phyloP scores from a whole-genome alignment of 306 rosid genomes.

The Prinsepia uniflora region DNA sequence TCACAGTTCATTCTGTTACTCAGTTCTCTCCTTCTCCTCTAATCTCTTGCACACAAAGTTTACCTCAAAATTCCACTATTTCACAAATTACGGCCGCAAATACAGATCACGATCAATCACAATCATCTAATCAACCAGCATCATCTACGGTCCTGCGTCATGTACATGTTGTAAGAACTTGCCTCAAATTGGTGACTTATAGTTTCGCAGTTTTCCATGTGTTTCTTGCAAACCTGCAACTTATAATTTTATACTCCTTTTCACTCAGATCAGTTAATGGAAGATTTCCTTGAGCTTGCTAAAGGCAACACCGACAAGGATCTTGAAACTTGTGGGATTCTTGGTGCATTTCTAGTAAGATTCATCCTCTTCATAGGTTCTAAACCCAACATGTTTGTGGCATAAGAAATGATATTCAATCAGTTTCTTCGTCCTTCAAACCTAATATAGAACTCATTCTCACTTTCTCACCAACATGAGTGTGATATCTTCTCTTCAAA shows the following conservation, averaged over 20 bases:
- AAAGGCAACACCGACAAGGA: conserved; percentile 65
- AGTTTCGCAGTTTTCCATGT: not conserved
- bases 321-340: conserved; percentile 83
- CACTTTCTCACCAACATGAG: not conserved
- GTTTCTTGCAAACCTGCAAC: not conserved
- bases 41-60: conserved; percentile 40
- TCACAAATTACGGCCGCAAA: conserved; percentile 47
- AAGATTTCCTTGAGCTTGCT: conserved; percentile 72
- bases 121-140: conserved; percentile 29
- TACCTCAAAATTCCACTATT: conserved; percentile 43
- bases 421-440: not conserved
- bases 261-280: conserved; percentile 62
- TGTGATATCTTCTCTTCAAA: conserved; percentile 14
- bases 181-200: not conserved
- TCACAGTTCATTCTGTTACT: conserved; percentile 40
- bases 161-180: conserved; percentile 71
- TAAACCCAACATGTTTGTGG: not conserved
- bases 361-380: conserved; percentile 13
- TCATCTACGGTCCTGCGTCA: conserved; percentile 46
- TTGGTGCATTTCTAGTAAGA: conserved; percentile 74
- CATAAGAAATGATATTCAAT: not conserved
- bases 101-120: conserved; percentile 44
- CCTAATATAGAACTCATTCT: not conserved
- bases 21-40: conserved; percentile 55
- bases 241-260: conserved; percentile 14